A percentile compares a stretch with the other conserved stretches of the same genome.
These are phyloP conservation scores for Leccinum aurantiacum DNA, from an alignment of 768 basidiomycete species.

Conservation along the genomic window DNA sequence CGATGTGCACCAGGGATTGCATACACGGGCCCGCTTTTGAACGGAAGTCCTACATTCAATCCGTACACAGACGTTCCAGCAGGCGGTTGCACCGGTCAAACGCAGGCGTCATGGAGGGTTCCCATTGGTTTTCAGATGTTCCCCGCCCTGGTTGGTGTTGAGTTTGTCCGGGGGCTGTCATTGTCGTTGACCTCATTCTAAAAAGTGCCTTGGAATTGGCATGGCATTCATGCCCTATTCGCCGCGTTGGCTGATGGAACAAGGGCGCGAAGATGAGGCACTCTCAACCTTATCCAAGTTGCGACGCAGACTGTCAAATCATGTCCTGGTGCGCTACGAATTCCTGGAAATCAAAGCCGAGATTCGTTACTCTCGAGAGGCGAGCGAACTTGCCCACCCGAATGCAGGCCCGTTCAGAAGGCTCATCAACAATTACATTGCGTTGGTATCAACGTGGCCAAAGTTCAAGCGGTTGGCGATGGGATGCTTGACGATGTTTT, in stretches of 20 bases:
- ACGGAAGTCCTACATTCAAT: constrained; percentile 32
- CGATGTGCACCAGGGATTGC: constrained; percentile 29
- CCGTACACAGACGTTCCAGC: constrained; percentile 30
- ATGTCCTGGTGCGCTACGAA: constrained; percentile 37
- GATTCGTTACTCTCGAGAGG: constrained; percentile 28
- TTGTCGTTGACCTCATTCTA: not conserved
- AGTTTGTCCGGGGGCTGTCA: not conserved
- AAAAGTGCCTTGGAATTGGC: constrained; percentile 32
- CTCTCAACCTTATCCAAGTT: constrained; percentile 34
- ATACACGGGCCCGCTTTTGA: constrained; percentile 32
- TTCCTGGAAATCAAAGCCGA: constrained; percentile 42
- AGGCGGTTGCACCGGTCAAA: constrained; percentile 33
- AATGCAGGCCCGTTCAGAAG: constrained; percentile 21
- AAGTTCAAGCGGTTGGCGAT: constrained; percentile 33
- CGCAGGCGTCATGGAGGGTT: constrained; percentile 35
- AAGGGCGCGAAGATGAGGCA: constrained; percentile 39
- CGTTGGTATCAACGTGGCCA: constrained; percentile 29
- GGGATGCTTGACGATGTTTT: constrained; percentile 34
- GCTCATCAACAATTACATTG: constrained; percentile 25
- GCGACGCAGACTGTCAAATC: constrained; percentile 33
- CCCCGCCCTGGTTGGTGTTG: constrained; percentile 36
- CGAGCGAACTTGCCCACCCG: constrained; percentile 18
- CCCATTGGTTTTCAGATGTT: constrained; percentile 39
- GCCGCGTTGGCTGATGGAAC: constrained; percentile 43
- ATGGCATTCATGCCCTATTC: constrained; percentile 41